Conservation (phyloP, 1,284 basidiomycete species). For the Ganoderma meredithae region DNA sequence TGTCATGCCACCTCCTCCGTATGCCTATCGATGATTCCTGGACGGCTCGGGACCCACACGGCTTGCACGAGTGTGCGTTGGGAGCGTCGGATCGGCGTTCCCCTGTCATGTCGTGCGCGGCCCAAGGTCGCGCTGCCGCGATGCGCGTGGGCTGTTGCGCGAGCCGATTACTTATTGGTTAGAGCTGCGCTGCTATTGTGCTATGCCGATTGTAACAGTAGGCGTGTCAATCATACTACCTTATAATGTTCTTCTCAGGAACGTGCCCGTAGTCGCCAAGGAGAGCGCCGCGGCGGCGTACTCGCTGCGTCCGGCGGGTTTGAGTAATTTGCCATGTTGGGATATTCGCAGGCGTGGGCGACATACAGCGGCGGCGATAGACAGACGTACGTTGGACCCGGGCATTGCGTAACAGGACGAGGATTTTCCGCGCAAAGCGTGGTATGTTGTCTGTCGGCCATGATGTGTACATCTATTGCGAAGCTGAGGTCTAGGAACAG, state of each 20-base stretch:
- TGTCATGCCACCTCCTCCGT: not conserved
- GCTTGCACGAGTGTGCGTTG: not conserved
- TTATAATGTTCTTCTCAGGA: conserved; percentile 6
- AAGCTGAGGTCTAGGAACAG: conserved; percentile 1
- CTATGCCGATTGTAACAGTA: conserved; percentile 28
- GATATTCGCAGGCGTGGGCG: not conserved
- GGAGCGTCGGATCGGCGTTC: not conserved
- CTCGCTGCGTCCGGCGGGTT: not conserved
- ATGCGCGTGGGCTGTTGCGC: not conserved
- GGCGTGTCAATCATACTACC: conserved; percentile 4
- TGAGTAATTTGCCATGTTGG: not conserved
- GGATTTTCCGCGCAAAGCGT: not conserved
- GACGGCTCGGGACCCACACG: not conserved
- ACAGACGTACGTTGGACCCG: not conserved
- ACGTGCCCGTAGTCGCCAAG: conserved; percentile 4
- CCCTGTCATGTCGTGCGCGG: not conserved
- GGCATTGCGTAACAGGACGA: not conserved
- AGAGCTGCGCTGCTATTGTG: not conserved
- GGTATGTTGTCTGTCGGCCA: not conserved
- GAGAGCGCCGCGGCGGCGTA: not conserved
- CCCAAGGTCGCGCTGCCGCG: conserved; percentile 1
- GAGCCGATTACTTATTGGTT: conserved; percentile 3
- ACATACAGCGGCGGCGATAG: not conserved
- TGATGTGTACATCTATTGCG: not conserved
- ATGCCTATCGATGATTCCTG: conserved; percentile 1